These are phyloP conservation scores for Ceratocystis destructans DNA, from an alignment of 2,329 filamentous ascomycete species.

Conservation along the genomic window DNA sequence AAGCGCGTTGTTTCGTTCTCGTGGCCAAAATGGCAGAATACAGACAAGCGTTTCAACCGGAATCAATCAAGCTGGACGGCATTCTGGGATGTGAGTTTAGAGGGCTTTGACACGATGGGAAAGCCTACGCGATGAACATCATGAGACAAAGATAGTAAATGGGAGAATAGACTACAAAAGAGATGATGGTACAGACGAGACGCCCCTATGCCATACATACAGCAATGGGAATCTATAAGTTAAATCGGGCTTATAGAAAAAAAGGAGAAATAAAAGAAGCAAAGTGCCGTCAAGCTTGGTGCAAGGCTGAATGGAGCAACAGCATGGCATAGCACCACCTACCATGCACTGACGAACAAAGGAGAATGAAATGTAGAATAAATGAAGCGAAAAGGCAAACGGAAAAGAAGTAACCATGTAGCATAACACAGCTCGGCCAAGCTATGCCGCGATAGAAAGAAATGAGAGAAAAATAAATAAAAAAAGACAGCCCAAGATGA, in stretches of 20 bases:
- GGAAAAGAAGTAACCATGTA: not conserved
- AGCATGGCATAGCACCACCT: too few relatives aligned
- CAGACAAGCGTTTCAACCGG: too few relatives aligned
- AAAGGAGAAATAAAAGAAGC: too few relatives aligned
- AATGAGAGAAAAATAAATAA: not conserved
- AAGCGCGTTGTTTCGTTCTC: too few relatives aligned
- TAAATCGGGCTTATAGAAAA: too few relatives aligned
- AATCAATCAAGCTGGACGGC: too few relatives aligned
- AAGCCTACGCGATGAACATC: not conserved
- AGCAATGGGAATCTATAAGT: not conserved
- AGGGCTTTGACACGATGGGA: not conserved
- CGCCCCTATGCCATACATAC: not conserved
- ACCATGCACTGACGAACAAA: not conserved
- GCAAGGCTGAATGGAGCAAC: not conserved
- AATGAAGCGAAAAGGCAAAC: not conserved
- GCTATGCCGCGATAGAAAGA: not conserved
- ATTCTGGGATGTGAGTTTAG: not conserved
- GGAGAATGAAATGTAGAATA: not conserved
- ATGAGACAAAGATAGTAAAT: not conserved
- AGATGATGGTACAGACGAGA: not conserved
- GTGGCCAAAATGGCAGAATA: too few relatives aligned
- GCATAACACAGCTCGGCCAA: not conserved
- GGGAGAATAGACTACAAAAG: not conserved
- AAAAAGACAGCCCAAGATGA: too few relatives aligned
- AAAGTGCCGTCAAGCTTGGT: not conserved